Percentiles rank a stretch among this genome's conserved stretches.
These are phyloP conservation scores for Tagetes patula DNA, from an alignment of 129 eudicot genomes.

Conservation along the genomic window DNA sequence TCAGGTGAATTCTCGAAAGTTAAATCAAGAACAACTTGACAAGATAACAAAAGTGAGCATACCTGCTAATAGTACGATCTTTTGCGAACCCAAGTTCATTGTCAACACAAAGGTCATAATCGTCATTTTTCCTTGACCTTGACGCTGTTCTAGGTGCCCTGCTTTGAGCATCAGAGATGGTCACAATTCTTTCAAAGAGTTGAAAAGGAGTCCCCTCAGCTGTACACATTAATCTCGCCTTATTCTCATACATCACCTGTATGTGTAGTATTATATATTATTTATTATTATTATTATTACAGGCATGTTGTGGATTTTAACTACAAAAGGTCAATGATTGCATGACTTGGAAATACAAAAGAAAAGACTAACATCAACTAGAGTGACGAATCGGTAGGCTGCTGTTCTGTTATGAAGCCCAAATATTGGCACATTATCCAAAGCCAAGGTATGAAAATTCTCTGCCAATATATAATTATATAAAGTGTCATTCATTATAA, in stretches of 20 bases:
- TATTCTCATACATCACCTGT: constrained; percentile 91
- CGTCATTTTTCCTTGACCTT: constrained; percentile 78
- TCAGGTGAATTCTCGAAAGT: not conserved
- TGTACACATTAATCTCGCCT: constrained; percentile 71
- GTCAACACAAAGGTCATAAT: constrained; percentile 80
- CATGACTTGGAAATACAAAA: constrained; percentile 5
- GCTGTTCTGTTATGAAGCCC: constrained; percentile 90
- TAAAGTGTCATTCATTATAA: not conserved
- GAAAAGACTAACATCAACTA: constrained; percentile 83
- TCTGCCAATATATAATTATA: constrained; percentile 45
- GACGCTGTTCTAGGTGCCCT: constrained; percentile 82
- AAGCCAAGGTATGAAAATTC: constrained; percentile 77
- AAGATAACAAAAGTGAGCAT: not conserved
- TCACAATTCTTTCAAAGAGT: constrained; percentile 73
- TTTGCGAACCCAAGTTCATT: constrained; percentile 88
- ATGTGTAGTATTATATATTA: not conserved
- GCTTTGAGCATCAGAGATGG: constrained; percentile 78
- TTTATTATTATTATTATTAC: not conserved
- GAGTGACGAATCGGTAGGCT: constrained; percentile 89
- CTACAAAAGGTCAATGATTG: not conserved
- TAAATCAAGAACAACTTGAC: not conserved
- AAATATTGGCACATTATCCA: constrained; percentile 83
- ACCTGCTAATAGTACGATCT: constrained; percentile 98
- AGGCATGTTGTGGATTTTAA: not conserved
- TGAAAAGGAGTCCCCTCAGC: constrained; percentile 85